These are phyloP conservation scores for Metarhizium rileyi DNA, from an alignment of 2,329 filamentous ascomycete genomes.

Conservation along the genomic window DNA sequence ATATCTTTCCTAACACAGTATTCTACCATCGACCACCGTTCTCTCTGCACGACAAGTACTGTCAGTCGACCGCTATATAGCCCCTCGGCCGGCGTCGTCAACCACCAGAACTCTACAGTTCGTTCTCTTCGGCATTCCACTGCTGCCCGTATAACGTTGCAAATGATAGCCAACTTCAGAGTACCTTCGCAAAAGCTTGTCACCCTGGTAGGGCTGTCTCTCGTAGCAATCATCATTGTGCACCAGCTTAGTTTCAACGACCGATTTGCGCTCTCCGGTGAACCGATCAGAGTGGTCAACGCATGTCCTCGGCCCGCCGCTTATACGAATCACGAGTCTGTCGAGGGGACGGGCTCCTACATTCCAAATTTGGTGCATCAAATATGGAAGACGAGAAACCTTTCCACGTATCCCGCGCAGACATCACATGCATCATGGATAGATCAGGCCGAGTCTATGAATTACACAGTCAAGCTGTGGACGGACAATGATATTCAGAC, in stretches of 20 bases:
- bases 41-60: too few relatives aligned
- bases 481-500: slow-evolving; percentile 12
- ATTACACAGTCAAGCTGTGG: slow-evolving; percentile 16
- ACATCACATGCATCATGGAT: slow-evolving; percentile 11
- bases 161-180: background rate
- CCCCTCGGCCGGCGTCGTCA: too few relatives aligned
- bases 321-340: background rate
- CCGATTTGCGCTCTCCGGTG: background rate
- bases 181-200: background rate
- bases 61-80: too few relatives aligned
- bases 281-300: background rate
- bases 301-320: background rate
- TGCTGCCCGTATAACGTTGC: background rate
- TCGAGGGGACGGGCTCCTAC: background rate
- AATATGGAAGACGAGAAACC: slow-evolving; percentile 14
- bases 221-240: background rate
- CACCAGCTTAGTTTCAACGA: background rate
- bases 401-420: slow-evolving; percentile 10
- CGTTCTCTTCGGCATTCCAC: background rate
- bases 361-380: slow-evolving; percentile 14
- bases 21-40: too few relatives aligned
- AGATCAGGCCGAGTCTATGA: slow-evolving; percentile 6
- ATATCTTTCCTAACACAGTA: too few relatives aligned
- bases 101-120: too few relatives aligned
- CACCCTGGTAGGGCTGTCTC: background rate